These are phyloP conservation scores for Neurospora intermedia DNA, from an alignment of 495 filamentous ascomycete genomes.

Conservation along the genomic window DNA sequence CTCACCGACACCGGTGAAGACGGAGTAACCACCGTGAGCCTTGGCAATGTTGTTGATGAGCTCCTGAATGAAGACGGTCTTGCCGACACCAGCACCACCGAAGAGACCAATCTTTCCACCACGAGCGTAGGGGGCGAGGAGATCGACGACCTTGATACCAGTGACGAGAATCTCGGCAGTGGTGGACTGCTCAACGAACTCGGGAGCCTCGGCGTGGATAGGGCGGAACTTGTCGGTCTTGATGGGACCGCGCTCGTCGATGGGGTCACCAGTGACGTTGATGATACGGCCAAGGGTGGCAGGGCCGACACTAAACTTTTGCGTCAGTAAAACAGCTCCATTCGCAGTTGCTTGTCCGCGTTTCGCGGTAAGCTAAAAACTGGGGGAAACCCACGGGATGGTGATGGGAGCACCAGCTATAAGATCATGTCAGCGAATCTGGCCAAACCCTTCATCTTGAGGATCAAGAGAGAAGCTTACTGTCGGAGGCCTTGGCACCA, in stretches of 20 bases:
- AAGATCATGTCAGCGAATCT: conserved; percentile 7
- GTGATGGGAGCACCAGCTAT: conserved; percentile 79
- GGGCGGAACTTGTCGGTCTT: conserved; percentile 77
- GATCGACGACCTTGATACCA: conserved; percentile 99
- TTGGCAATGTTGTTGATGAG: conserved; percentile 99
- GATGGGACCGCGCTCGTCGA: conserved; percentile 98
- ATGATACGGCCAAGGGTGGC: conserved; percentile 97
- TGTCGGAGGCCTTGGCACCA: conserved; percentile 74
- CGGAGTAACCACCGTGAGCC: conserved; percentile 99
- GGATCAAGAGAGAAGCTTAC: conserved; percentile 9
- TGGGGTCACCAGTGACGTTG: conserved; percentile 99
- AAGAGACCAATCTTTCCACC: conserved; percentile 99
- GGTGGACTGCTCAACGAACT: conserved; percentile 90
- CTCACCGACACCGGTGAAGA: conserved; percentile 99
- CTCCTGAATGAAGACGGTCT: conserved; percentile 99
- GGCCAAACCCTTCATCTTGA: background rate
- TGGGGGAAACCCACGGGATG: conserved; percentile 48
- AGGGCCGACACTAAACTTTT: conserved; percentile 54
- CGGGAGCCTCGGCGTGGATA: conserved; percentile 89
- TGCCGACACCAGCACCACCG: conserved; percentile 99
- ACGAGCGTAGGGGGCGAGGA: conserved; percentile 97
- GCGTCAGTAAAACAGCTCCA: background rate
- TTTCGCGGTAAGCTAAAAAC: background rate
- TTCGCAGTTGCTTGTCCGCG: background rate
- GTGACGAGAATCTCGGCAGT: conserved; percentile 92